Base-by-base conservation (phyloP, 352 stramenopile species). In the Phytophthora melonis region DNA sequence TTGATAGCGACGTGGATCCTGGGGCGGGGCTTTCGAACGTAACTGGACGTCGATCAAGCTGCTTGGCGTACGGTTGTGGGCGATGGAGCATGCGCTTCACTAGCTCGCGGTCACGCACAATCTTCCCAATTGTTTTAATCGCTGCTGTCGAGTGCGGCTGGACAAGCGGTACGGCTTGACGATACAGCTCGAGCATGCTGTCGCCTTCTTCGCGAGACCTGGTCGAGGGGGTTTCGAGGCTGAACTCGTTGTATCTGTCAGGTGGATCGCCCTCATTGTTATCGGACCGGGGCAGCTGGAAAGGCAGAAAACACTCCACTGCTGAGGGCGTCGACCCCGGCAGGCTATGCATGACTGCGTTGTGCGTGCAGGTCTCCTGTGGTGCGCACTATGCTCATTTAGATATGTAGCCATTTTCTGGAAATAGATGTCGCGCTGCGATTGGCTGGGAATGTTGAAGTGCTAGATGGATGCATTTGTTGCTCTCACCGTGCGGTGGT, bases 91-190 rank as follows among this genome's bases (percentile, higher is more conserved):
- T 93, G 1, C 82, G 86, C 36, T 84, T 81, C 5, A 84, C 70
- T 14, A 94, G 53, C 25, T 89, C 72, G 4, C 55, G 66, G 39
- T 85, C 67, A 14, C 71, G 68, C 32, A 91, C 55, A 49, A 93
- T 90, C 32, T 78, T 81, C 36, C 80, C 79, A 3, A 92, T 69
- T 1, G 84, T 94, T 67, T 87, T 87, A 16, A 83, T 77, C 19
- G 76, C 79, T 18, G 88, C 82, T 27, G 69, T 90, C 32, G 86
- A 93, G n/a, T 88, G 72, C 13, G 82, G 72, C 21, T 92, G 81
- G 16, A 94, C 70, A 16, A 93, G 72, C 21, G 86, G 80, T 6
- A 84, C 78, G 10, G 84, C 74, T 41, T 94, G 86, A 25, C 72
- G 76, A 59, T 91, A 90, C 23, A 92, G 34, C 14, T 78, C 72